Evolutionary conservation across 495 filamentous ascomycete genomes (phyloP), one percentile per base, ranked within the genome.

Genomic region (Aspergillus steynii): DNA sequence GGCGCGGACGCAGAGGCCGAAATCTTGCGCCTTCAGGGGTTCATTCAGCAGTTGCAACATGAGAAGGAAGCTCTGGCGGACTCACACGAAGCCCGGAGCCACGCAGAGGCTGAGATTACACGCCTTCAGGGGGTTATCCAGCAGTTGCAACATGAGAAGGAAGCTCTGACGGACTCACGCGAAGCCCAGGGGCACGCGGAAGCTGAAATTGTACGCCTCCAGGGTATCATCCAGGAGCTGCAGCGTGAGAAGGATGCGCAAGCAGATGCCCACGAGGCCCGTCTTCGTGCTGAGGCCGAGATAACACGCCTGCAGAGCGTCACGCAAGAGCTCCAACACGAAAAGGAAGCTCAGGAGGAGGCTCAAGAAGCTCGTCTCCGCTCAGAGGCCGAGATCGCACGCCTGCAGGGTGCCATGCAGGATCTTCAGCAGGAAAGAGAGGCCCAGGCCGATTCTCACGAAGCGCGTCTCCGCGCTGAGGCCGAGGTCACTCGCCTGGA

Each of bases 1-100:
- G 9, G 86, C 29, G 77, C 73, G 2, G 71, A 77, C 20, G 78
- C 82, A 0, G 77, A 89, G 61, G 74, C 81, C 48, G 80, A 87
- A 55, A 68, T 88, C 49, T 72, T 73, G 9, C 75, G 72, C 50
- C 54, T 76, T 60, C 64, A 75, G 48, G 61, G 60, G 27, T 62
- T 69, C 5, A 45, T 76, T 5, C 58, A 68, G 20, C 72, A 73
- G 8, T 45, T 77, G 29, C 66, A 77, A 29, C 62, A 50, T 29
- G 74, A 74, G 51, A 61, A 63, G 6, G 69, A 73, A 53, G 53
- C 63, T 1, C 67, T 68, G 4, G 63, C 64, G 0, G 80, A 82
- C 47, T 74, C 84, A 51, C 78, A 86, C 51, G 67, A 80, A 76
- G 61, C 80, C 78, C 29, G 80, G 77, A 60, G 65, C 29, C 63